Conservation (phyloP, 495 filamentous ascomycete species). For the Penicillium silybi region DNA sequence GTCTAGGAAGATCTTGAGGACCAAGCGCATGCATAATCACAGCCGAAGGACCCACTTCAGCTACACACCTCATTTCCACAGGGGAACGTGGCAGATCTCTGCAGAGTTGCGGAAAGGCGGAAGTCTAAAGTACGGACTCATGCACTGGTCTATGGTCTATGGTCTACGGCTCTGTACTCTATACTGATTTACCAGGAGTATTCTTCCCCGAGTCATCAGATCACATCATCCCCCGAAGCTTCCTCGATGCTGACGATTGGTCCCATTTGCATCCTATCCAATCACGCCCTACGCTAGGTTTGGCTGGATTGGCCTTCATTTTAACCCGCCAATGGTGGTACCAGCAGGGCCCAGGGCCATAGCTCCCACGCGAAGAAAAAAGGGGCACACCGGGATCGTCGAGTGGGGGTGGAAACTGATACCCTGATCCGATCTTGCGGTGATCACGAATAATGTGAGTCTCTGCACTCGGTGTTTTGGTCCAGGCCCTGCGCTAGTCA, state of each 20-base stretch:
- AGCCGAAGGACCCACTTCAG: not conserved
- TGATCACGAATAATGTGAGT: not conserved
- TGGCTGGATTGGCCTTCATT: not conserved
- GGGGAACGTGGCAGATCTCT: not conserved
- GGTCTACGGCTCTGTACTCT: not conserved
- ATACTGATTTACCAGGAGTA: not conserved
- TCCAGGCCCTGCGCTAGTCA: conserved; percentile 19
- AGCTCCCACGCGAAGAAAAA: not conserved
- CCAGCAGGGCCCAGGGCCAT: not conserved
- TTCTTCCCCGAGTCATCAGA: not conserved
- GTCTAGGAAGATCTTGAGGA: not conserved
- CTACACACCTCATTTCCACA: not conserved
- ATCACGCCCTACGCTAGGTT: not conserved
- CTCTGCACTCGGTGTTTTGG: conserved; percentile 10
- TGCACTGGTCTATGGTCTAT: too few relatives aligned
- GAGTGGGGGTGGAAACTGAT: conserved; percentile 1
- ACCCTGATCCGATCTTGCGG: conserved; percentile 13
- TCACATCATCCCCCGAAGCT: not conserved
- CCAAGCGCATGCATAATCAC: not conserved
- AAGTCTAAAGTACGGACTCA: not conserved
- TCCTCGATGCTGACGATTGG: not conserved
- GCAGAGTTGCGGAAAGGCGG: not conserved
- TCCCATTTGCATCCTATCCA: not conserved
- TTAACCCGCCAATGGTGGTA: not conserved
- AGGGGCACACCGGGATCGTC: not conserved